phyloP scores from a whole-genome alignment of 176 grass and related monocot genomes.

The Melocanna baccifera region DNA sequence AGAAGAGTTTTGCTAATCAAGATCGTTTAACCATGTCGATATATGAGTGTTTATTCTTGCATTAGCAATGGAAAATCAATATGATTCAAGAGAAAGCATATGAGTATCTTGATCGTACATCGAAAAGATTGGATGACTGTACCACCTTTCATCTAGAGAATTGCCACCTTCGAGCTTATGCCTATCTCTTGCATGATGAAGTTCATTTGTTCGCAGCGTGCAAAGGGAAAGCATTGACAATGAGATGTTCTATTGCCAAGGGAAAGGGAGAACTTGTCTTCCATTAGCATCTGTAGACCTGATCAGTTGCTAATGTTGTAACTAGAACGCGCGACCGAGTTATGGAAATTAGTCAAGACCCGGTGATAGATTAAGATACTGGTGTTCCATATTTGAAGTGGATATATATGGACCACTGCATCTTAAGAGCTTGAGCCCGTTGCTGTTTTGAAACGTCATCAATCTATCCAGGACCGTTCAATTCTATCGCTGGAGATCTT shows the following conservation, averaged over 20 bases:
- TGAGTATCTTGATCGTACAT: too few species aligned
- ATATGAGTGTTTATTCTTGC: too few species aligned
- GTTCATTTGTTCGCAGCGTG: too few species aligned
- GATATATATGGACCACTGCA: background rate
- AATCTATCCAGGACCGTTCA: background rate
- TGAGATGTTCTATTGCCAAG: background rate
- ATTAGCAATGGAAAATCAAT: too few species aligned
- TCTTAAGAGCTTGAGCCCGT: conserved; percentile 3
- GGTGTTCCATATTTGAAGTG: background rate
- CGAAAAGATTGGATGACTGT: too few species aligned
- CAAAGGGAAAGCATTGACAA: background rate
- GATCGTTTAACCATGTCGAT: too few species aligned
- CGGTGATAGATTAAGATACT: conserved; percentile 2
- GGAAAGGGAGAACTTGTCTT: background rate
- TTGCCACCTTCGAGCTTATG: too few species aligned
- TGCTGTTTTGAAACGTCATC: background rate
- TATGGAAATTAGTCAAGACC: background rate
- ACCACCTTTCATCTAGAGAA: too few species aligned
- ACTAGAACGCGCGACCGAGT: background rate
- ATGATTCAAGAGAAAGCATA: too few species aligned
- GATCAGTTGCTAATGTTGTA: background rate
- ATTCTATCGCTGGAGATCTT: background rate
- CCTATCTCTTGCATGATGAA: too few species aligned
- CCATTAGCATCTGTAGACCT: conserved; percentile 14
- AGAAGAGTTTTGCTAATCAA: too few species aligned